Evolutionary conservation across 2,329 filamentous ascomycete genomes (phyloP).

Genomic region (Colletotrichum tofieldiae): DNA sequence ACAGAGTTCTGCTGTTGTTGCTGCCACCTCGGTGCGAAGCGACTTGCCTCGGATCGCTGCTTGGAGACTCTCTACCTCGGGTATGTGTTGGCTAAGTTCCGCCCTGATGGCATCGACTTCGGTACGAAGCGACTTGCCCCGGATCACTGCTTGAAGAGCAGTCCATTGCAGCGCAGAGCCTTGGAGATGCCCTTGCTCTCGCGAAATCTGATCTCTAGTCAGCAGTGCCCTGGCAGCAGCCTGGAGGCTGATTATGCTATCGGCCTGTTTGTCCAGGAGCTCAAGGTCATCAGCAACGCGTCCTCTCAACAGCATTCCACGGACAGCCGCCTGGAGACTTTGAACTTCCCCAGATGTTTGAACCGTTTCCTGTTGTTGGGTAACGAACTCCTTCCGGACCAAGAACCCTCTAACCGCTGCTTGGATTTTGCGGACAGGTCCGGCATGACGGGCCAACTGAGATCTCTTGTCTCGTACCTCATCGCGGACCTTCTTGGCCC

Average conservation of each 20-base stretch:
- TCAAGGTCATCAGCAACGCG: conserved; percentile 68
- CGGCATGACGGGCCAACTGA: conserved; percentile 74
- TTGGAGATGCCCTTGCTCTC: conserved; percentile 67
- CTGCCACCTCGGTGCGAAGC: conserved; percentile 61
- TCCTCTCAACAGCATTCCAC: conserved; percentile 76
- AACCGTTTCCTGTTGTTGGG: conserved; percentile 70
- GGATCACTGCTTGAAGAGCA: conserved; percentile 62
- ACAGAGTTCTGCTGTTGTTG: conserved; percentile 64
- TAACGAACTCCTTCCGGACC: conserved; percentile 69
- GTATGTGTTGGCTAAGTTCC: conserved; percentile 63
- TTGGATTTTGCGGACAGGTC: conserved; percentile 77
- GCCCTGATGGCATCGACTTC: conserved; percentile 61
- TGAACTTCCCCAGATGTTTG: conserved; percentile 67
- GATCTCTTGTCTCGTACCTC: conserved; percentile 70
- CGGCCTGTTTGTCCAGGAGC: conserved; percentile 66
- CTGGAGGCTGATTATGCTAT: conserved; percentile 72
- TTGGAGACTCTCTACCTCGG: conserved; percentile 63
- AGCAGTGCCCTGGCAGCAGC: conserved; percentile 76
- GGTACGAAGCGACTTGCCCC: conserved; percentile 65
- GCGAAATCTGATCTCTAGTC: conserved; percentile 68
- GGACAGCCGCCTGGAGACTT: conserved; percentile 76
- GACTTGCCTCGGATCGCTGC: conserved; percentile 67
- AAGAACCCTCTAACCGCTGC: conserved; percentile 78
- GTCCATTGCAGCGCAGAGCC: conserved; percentile 66
- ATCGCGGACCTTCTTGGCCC: conserved; percentile 76